Conservation (phyloP, 2,329 filamentous ascomycete genomes). For the Trichoderma pleuroti region DNA sequence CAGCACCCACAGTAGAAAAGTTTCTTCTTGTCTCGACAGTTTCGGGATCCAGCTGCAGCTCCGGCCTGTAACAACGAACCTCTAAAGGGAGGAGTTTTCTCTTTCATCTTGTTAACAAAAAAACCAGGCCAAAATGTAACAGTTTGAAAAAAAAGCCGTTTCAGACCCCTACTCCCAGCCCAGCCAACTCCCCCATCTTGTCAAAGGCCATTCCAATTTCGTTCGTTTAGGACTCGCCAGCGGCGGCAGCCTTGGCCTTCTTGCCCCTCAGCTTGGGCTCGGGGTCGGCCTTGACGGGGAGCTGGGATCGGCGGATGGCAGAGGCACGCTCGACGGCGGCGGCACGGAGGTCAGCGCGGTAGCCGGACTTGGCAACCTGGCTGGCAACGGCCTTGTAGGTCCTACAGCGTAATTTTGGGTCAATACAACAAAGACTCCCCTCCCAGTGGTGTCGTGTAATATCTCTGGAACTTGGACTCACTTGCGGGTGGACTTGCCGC, state of each 20-base stretch:
- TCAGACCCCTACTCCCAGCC: conserved; percentile 16
- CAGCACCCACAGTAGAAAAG: background rate
- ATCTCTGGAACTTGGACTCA: conserved; percentile 28
- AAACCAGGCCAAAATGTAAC: conserved; percentile 9
- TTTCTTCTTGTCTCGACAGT: conserved; percentile 13
- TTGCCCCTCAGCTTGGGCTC: conserved; percentile 73
- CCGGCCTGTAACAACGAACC: conserved; percentile 4
- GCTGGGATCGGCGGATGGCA: conserved; percentile 77
- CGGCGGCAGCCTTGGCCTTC: conserved; percentile 66
- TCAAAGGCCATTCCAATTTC: background rate
- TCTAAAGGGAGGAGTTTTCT: background rate
- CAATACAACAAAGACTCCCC: conserved; percentile 11
- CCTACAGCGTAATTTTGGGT: conserved; percentile 46
- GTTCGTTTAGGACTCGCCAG: conserved; percentile 35
- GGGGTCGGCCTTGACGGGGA: conserved; percentile 69
- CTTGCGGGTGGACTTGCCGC: conserved; percentile 73
- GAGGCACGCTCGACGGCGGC: conserved; percentile 82
- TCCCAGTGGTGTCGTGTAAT: background rate
- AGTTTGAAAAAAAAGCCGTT: background rate
- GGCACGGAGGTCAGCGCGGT: conserved; percentile 75
- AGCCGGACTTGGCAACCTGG: conserved; percentile 76
- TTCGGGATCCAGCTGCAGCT: conserved; percentile 16
- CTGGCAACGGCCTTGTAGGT: conserved; percentile 86
- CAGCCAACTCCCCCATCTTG: background rate
- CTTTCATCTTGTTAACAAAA: background rate